phyloP scores from a whole-genome alignment of 2,329 filamentous ascomycete species.

The Drechslerella stenobrocha region DNA sequence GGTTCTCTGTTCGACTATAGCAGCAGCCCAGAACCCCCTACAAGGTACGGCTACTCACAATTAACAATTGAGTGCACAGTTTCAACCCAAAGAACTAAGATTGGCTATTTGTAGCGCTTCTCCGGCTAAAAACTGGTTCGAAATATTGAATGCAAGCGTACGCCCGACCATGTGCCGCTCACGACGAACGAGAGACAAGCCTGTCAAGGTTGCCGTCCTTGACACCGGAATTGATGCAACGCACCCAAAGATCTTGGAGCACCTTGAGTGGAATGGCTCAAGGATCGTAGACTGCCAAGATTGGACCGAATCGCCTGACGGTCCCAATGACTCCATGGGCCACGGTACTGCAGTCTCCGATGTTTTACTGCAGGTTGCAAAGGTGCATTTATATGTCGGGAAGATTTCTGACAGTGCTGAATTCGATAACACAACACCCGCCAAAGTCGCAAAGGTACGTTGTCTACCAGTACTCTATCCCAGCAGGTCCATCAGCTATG shows the following conservation, averaged over 20 bases:
- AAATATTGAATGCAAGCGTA: neutral
- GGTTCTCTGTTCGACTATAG: constrained; percentile 3
- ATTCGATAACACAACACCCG: neutral
- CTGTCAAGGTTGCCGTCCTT: constrained; percentile 6
- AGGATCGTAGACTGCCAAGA: neutral
- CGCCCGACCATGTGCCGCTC: neutral
- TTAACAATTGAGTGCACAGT: no score
- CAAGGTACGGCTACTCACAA: neutral
- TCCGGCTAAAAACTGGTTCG: neutral
- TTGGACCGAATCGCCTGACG: neutral
- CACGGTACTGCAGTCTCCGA: constrained; percentile 11
- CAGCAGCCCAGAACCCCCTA: neutral
- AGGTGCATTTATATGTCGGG: constrained; percentile 10
- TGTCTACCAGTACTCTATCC: no score
- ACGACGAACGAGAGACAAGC: neutral
- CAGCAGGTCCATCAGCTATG: no score
- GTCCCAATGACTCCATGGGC: neutral
- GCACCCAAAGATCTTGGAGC: neutral
- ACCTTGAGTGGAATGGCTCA: neutral
- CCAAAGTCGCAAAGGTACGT: neutral
- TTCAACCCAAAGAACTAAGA: neutral
- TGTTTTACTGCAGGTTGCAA: constrained; percentile 6
- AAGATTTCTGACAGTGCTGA: constrained; percentile 5
- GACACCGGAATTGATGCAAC: constrained; percentile 3
- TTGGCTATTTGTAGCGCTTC: neutral